Percentiles rank a stretch among this genome's conserved stretches.
Conservation (phyloP, 192 early-diverging fungal genomes). For the Gryganskiella cystojenkinii region DNA sequence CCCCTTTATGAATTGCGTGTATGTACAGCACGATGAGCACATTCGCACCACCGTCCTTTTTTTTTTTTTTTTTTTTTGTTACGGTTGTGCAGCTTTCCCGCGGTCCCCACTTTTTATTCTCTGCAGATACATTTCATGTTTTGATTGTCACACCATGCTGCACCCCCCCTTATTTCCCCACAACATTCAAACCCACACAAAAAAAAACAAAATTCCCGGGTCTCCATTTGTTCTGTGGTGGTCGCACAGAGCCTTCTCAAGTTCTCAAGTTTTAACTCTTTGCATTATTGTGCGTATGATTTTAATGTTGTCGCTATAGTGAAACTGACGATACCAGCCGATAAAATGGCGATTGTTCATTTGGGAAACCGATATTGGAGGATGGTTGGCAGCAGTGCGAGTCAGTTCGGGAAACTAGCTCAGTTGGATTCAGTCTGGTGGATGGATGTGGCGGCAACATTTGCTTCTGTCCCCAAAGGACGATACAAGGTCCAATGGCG, state of each 20-base stretch:
- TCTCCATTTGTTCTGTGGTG: no score
- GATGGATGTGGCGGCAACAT: conserved; percentile 28
- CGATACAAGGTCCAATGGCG: conserved; percentile 50
- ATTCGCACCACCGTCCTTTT: no score
- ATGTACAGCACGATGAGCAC: no score
- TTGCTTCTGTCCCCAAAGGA: conserved; percentile 31
- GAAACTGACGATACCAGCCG: conserved; percentile 21
- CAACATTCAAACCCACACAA: background rate
- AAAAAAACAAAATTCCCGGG: no score
- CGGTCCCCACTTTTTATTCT: no score
- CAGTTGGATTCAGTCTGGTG: conserved; percentile 46
- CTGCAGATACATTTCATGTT: no score
- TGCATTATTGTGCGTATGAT: background rate
- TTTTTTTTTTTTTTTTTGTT: no score
- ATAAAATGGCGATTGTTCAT: conserved; percentile 28
- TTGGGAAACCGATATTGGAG: conserved; percentile 45
- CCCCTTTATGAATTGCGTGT: no score
- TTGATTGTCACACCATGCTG: no score
- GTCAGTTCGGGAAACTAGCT: conserved; percentile 32
- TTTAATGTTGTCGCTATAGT: conserved; percentile 9
- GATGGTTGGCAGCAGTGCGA: conserved; percentile 21
- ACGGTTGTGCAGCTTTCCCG: no score
- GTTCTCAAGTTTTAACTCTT: no score
- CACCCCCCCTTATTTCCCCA: background rate
- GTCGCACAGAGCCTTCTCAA: no score